Base-by-base conservation (phyloP, 768 basidiomycete genomes). In the Hydnum rufescens region DNA sequence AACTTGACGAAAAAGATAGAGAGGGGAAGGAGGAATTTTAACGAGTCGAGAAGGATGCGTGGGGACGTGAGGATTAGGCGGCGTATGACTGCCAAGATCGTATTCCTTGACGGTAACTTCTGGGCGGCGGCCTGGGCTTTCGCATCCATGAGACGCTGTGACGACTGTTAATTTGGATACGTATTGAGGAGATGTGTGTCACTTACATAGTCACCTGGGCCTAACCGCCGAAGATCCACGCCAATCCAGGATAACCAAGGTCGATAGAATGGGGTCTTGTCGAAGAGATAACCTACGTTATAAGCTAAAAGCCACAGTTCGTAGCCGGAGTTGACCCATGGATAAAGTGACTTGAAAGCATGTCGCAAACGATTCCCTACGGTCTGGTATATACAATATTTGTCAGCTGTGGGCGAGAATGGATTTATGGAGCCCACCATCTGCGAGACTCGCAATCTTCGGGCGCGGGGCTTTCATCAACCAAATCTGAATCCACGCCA, bases 1-100 rank as follows among this genome's bases (percentile, higher is more conserved):
- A 97, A 92, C 65, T 90, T 93, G 69, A 99, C 71, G 63, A 87
- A 84, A 65, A 99, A 93, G 54, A 99, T 89, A 39, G 82, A 81
- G 19, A 80, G 83, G 16, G 87, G 93, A 31, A 90, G 74, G 44
- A 86, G 70, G 46, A 85, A 67, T 54, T 79, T 76, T 34, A 90
- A 69, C 2, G 84, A 87, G 62, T 89, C 83, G 30, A 90, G 70
- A 5, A 83, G 59, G 42, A 80, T 64, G 48, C 70, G 74, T 4
- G 83, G 85, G 4, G 77, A 74, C 22, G 65, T 64, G 49, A 66
- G 57, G 18, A 83, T 55, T 31, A 77, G 59, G 28, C 65, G 69
- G 56, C 69, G 71, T 42, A 82, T 50, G 13, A 32, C 5, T 6
- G 49, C 49, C 16, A 47, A 16, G 13, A 50, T 6, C 1, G 28